Evolutionary conservation across 768 basidiomycete species (phyloP).

Genomic region (Cubamyces sp.): DNA sequence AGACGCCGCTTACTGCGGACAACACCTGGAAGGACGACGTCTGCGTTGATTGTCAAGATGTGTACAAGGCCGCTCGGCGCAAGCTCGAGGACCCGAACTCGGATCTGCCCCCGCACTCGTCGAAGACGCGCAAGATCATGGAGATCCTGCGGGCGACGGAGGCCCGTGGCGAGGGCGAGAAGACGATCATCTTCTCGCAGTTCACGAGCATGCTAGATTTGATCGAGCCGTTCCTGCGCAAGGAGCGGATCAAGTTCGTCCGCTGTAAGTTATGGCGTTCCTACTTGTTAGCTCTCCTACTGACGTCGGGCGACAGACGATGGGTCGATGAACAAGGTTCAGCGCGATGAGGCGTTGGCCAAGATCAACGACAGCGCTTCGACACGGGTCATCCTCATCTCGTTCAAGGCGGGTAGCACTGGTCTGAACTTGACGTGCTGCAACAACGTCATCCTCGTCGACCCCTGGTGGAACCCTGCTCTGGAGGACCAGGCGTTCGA

Average conservation of each 20-base stretch:
- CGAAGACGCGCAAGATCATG: slow-evolving; percentile 87
- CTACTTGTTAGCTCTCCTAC: neutral
- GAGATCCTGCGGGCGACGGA: slow-evolving; percentile 71
- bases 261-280: slow-evolving; percentile 67
- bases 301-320: slow-evolving; percentile 63
- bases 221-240: slow-evolving; percentile 80
- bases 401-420: slow-evolving; percentile 93
- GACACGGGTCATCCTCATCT: slow-evolving; percentile 85
- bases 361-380: slow-evolving; percentile 65
- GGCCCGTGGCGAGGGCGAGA: slow-evolving; percentile 65
- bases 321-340: slow-evolving; percentile 77
- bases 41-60: slow-evolving; percentile 53
- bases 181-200: slow-evolving; percentile 97
- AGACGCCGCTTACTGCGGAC: slow-evolving; percentile 37
- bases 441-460: slow-evolving; percentile 92
- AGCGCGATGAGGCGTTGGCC: slow-evolving; percentile 75
- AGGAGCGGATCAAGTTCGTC: slow-evolving; percentile 69
- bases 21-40: slow-evolving; percentile 48
- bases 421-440: slow-evolving; percentile 92
- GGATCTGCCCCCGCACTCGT: slow-evolving; percentile 67
- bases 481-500: slow-evolving; percentile 95
- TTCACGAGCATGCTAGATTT: slow-evolving; percentile 88
- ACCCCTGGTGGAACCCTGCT: slow-evolving; percentile 95
- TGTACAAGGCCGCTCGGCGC: slow-evolving; percentile 52
- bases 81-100: slow-evolving; percentile 40